A percentile compares a stretch with the other conserved stretches of the same genome.
Conservation (phyloP, 768 basidiomycete species). For the Termitomyces sp. region DNA sequence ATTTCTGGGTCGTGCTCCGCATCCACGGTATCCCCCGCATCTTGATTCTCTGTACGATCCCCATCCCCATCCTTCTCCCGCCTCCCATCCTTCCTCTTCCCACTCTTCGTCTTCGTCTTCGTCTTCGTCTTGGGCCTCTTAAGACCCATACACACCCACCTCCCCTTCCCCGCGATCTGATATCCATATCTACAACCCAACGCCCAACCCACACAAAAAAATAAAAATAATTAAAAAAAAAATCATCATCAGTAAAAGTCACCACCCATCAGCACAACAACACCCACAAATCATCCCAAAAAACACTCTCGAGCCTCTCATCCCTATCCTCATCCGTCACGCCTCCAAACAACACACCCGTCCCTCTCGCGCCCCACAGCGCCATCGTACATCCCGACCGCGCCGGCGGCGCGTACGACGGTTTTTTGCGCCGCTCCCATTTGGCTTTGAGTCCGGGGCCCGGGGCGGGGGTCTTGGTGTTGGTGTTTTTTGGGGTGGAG, state of each 20-base stretch:
- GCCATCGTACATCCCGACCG: conserved; percentile 89
- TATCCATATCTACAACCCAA: conserved; percentile 64
- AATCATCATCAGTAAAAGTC: no score
- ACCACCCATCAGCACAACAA: background rate
- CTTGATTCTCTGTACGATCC: background rate
- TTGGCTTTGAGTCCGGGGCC: conserved; percentile 52
- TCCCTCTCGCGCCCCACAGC: conserved; percentile 62
- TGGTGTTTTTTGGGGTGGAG: background rate
- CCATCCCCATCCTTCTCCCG: conserved; percentile 10
- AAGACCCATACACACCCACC: conserved; percentile 76
- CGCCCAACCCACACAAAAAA: no score
- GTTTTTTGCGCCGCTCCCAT: conserved; percentile 82
- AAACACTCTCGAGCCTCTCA: conserved; percentile 79
- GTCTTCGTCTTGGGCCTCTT: conserved; percentile 69
- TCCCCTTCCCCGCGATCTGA: conserved; percentile 67
- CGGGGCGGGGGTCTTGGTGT: conserved; percentile 33
- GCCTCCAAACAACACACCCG: conserved; percentile 81
- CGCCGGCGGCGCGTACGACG: conserved; percentile 61
- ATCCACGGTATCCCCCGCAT: background rate
- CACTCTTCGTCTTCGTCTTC: conserved; percentile 36
- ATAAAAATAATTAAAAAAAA: no score
- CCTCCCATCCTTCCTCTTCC: conserved; percentile 34
- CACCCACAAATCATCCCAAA: conserved; percentile 81
- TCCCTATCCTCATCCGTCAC: conserved; percentile 89
- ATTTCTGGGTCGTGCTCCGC: conserved; percentile 27